These are phyloP conservation scores for Skeletonema costatum DNA, from an alignment of 108 stramenopile species.

Conservation along the genomic window DNA sequence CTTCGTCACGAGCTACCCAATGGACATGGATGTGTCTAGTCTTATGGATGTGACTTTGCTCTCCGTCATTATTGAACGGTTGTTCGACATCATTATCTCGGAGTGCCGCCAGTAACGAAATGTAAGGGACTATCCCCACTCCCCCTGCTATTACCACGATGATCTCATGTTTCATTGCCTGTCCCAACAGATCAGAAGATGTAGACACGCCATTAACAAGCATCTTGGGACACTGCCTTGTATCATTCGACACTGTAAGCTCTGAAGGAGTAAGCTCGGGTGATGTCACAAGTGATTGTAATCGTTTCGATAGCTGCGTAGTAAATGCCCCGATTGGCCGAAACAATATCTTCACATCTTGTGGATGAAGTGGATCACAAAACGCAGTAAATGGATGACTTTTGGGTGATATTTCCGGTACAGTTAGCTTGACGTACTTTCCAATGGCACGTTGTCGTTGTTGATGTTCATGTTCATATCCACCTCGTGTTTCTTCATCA, in stretches of 20 bases:
- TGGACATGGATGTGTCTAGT: constrained; percentile 15
- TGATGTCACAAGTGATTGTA: neutral
- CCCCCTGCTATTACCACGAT: constrained; percentile 39
- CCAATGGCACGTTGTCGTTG: constrained; percentile 7
- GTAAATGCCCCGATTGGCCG: constrained; percentile 28
- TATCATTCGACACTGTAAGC: neutral
- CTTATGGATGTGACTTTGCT: neutral
- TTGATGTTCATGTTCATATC: neutral
- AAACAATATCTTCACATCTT: constrained; percentile 17
- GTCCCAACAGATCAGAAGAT: constrained; percentile 1
- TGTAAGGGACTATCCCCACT: constrained; percentile 28
- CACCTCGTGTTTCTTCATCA: neutral
- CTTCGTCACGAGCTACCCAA: constrained; percentile 39
- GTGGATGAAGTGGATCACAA: neutral
- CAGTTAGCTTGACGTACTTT: constrained; percentile 16
- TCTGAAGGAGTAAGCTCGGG: constrained; percentile 11
- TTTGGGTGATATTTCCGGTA: constrained; percentile 25
- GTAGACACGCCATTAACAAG: constrained; percentile 26
- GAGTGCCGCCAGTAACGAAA: constrained; percentile 21
- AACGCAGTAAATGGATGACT: constrained; percentile 28
- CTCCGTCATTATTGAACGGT: neutral
- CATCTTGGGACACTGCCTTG: neutral
- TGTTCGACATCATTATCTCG: neutral
- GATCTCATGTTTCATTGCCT: constrained; percentile 20
- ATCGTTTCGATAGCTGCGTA: constrained; percentile 9